Percentiles rank a stretch among this genome's conserved stretches.
Evolutionary conservation across 495 filamentous ascomycete genomes (phyloP).

Genomic region (Opeltia flavorubescens): DNA sequence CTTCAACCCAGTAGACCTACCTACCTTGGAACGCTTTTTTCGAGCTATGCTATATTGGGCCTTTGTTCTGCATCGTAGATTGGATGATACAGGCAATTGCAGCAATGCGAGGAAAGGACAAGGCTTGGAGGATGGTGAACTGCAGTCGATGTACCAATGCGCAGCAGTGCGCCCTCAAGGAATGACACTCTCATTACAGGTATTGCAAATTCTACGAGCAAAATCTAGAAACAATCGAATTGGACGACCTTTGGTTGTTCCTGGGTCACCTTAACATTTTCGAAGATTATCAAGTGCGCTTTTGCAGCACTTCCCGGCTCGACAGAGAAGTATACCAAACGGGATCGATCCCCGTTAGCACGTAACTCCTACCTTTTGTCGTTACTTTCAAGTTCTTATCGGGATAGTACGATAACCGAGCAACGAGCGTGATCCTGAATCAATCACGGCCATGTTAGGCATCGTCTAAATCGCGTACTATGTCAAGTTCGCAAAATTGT

Average conservation of each 20-base stretch:
- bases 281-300: constrained; percentile 83
- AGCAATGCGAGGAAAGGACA: constrained; percentile 76
- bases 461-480: constrained; percentile 84
- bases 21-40: constrained; percentile 50
- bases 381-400: constrained; percentile 80
- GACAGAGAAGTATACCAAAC: constrained; percentile 88
- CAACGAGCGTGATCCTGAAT: constrained; percentile 45
- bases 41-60: constrained; percentile 77
- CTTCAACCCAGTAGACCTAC: constrained; percentile 15
- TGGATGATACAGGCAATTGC: constrained; percentile 80
- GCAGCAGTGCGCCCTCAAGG: constrained; percentile 42
- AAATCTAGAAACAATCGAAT: constrained; percentile 14
- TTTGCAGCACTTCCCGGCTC: constrained; percentile 79
- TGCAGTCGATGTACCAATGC: constrained; percentile 45
- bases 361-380: constrained; percentile 75
- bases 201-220: too few relatives aligned
- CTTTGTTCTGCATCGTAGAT: constrained; percentile 74
- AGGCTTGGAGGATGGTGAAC: constrained; percentile 74
- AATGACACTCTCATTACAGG: constrained; percentile 12
- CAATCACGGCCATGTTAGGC: constrained; percentile 69
- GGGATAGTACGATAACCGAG: constrained; percentile 63
- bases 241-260: constrained; percentile 28
- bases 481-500: constrained; percentile 93
- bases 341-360: constrained; percentile 95
- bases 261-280: constrained; percentile 71